phyloP scores from a whole-genome alignment of 2,329 filamentous ascomycete genomes.

The Fusarium solani-melongenae region DNA sequence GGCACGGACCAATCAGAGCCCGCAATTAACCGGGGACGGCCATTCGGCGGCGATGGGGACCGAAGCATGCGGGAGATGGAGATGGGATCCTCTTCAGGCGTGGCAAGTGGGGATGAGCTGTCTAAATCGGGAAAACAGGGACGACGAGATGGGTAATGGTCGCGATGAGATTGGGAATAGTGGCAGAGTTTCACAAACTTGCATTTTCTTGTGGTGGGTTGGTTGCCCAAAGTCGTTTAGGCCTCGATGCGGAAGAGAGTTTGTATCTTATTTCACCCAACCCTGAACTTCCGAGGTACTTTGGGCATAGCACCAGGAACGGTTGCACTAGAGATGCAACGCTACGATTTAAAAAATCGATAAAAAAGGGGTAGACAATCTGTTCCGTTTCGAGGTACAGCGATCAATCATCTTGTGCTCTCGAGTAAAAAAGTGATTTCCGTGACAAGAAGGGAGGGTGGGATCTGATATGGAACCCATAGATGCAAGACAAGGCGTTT shows the following conservation, averaged over 20 bases:
- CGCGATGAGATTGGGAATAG: constrained; percentile 22
- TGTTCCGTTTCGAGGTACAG: background rate
- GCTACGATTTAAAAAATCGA: background rate
- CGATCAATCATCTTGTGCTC: background rate
- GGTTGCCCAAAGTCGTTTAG: background rate
- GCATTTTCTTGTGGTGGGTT: background rate
- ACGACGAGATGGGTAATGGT: constrained; percentile 23
- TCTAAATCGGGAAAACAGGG: constrained; percentile 21
- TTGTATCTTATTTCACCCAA: background rate
- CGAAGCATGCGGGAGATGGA: constrained; percentile 17
- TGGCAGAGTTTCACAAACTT: constrained; percentile 1
- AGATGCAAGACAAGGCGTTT: constrained; percentile 20
- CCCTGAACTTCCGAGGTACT: constrained; percentile 10
- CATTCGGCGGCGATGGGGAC: background rate
- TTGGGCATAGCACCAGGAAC: background rate
- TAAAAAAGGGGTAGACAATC: constrained; percentile 3
- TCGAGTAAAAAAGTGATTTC: background rate
- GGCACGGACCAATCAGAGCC: constrained; percentile 15
- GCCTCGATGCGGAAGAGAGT: background rate
- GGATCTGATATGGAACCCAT: constrained; percentile 16
- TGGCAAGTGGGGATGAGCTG: constrained; percentile 19
- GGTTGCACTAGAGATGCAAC: background rate
- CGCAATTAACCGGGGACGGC: constrained; percentile 23
- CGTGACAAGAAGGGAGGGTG: constrained; percentile 9
- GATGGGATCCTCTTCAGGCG: constrained; percentile 11